Evolutionary conservation across 345 rosid genomes (phyloP), one percentile per base, ranked within the genome.

Genomic region (Citrus trifoliata): DNA sequence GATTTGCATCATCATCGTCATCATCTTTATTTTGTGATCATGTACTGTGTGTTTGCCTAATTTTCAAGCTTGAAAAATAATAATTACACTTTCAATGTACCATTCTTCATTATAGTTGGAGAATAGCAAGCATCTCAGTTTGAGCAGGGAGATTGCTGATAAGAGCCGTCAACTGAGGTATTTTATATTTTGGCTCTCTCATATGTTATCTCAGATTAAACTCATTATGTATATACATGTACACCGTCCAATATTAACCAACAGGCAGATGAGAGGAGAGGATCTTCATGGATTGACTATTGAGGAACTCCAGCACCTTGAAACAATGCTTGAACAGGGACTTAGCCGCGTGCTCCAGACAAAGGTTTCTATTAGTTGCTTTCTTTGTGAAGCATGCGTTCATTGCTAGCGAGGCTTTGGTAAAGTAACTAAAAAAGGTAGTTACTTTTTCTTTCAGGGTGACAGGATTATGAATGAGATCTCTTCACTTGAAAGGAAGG

Each of bases 141-240:
- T 91, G 85, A 87, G 83, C 66, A 88, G 87, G 84, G 93, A 89
- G 79, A 70, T 88, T 67, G 81, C 85, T 22, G 90, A 87, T 14
- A 89, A 91, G 88, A 87, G 78, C 79, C 87, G 76, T 30, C 86
- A 83, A 79, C 81, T 91, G 6, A 89, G 92, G 95, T 87, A 68
- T 19, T 30, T 21, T 3, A 46, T 46, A 10, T 9, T 22, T 25
- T n/a, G 7, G 22, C 38, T 35, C 24, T 25, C 51, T 70, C 2
- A 22, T 61, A 14, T 6, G 18, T 78, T 25, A 1, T 25, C 35
- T 14, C 8, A 37, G 40, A 35, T 76, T 35, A 2, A 19, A 16
- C 35, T 18, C 51, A 46, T 3, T 46, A 13, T 46, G 13, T 46
- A 13, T 46, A 46, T 1, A 13, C 48, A 10, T 42, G 51, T 13